phyloP scores from a whole-genome alignment of 2,329 filamentous ascomycete species.

The Biscogniauxia mediterranea region DNA sequence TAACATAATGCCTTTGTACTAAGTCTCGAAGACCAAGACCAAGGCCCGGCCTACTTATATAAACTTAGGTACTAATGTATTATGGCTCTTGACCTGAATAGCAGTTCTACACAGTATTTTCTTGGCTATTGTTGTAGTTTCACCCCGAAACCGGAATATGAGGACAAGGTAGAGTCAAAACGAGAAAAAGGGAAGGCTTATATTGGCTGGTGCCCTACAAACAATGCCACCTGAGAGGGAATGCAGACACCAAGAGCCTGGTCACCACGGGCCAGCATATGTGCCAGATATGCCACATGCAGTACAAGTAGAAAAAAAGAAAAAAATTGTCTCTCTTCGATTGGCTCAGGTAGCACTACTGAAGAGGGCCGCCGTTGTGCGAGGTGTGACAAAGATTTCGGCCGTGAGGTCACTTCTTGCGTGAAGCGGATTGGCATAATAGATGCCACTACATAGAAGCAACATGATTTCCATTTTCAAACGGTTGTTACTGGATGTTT shows the following conservation, averaged over 20 bases:
- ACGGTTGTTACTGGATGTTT: too few species aligned
- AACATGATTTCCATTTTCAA: too few species aligned
- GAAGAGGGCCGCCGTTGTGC: conserved; percentile 40
- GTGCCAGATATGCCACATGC: background rate
- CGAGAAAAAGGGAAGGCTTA: background rate
- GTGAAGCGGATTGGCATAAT: background rate
- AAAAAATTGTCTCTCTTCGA: conserved; percentile 2
- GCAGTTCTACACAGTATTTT: too few species aligned
- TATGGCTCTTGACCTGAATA: too few species aligned
- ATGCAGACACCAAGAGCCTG: background rate
- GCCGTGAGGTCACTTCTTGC: conserved; percentile 2
- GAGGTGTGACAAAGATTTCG: conserved; percentile 29
- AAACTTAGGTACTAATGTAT: too few species aligned
- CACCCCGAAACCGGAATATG: background rate
- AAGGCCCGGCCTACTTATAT: too few species aligned
- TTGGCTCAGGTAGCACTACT: conserved; percentile 21
- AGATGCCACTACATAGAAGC: background rate
- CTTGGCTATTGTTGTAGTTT: background rate
- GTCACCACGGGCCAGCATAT: background rate
- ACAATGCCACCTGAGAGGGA: background rate
- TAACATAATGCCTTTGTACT: too few species aligned
- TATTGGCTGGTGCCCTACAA: background rate
- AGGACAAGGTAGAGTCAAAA: background rate
- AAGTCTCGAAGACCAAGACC: too few species aligned
- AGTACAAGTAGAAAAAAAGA: background rate